Conservation (phyloP, 305 asterid genomes). For the Fraxinus paxiana region DNA sequence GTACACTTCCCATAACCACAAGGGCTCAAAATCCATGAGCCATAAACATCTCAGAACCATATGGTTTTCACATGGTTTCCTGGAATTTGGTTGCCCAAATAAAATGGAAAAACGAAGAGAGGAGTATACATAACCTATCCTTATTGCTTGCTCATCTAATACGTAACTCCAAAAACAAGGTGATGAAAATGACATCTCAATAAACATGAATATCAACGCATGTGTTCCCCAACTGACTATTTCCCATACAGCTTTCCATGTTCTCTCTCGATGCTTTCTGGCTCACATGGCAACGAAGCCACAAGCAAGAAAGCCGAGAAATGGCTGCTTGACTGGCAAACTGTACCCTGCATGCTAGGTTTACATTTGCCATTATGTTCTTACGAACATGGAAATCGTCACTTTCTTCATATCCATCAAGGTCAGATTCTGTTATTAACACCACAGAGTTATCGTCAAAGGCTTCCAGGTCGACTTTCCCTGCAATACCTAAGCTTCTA, state of each 20-base stretch:
- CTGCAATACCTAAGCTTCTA: slow-evolving; percentile 26
- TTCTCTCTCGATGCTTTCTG: slow-evolving; percentile 49
- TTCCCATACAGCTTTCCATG: slow-evolving; percentile 35
- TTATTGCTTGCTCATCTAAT: background rate
- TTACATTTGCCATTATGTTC: slow-evolving; percentile 35
- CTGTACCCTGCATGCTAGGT: slow-evolving; percentile 59
- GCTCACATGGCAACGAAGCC: slow-evolving; percentile 55
- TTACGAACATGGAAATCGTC: slow-evolving; percentile 25
- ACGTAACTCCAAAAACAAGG: slow-evolving; percentile 20
- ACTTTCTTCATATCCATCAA: slow-evolving; percentile 75
- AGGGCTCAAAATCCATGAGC: background rate
- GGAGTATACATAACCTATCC: background rate
- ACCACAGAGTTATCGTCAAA: slow-evolving; percentile 71
- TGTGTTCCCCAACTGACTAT: slow-evolving; percentile 30
- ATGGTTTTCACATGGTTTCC: background rate
- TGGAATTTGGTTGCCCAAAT: background rate
- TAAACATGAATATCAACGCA: slow-evolving; percentile 63
- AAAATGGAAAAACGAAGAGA: background rate
- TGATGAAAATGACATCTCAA: slow-evolving; percentile 26
- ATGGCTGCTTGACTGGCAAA: slow-evolving; percentile 69
- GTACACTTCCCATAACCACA: background rate
- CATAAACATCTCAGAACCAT: background rate
- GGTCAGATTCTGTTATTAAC: slow-evolving; percentile 72
- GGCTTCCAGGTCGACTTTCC: slow-evolving; percentile 31
- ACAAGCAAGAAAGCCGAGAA: slow-evolving; percentile 67